Evolutionary conservation across 129 eudicot species (phyloP), one percentile per base, ranked within the genome.

Genomic region (Deinandra increscens): DNA sequence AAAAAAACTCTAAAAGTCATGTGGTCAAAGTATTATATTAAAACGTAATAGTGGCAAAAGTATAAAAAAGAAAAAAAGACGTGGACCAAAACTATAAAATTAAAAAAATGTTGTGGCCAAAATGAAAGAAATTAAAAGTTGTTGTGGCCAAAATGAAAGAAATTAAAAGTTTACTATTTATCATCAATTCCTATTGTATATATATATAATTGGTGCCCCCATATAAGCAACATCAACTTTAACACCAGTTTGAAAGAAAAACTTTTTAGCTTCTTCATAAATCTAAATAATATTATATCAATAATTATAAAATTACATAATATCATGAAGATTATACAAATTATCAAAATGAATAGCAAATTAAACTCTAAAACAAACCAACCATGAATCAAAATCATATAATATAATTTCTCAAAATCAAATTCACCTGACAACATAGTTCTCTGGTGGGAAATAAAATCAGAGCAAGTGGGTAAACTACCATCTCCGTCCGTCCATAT

Each of bases 381-480:
- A 33, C 31, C 6, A 56, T 33, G 5, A 33, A 33, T 33, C 37
- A 33, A 33, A 33, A 33, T 33, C 3, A 33, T 2, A 33, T 33
- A 33, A 33, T 33, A 33, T 33, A 33, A 33, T 33, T 33, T 33
- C 2, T 33, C n/a, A 33, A 33, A 2, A 33, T 33, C 37, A 33
- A 33, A 33, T 33, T 2, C 58, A 91, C 97, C 95, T 91, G 97
- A 43, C 83, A 79, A 12, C 91, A 83, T 6, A 91, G 82, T 68
- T 91, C 97, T 73, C 97, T 83, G 1, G 97, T 91, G 1, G 97
- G 97, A 49, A 95, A 83, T 70, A 91, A 62, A 17, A 91, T 80
- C 39, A 91, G 87, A 37, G 97, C 97, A 10, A 79, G 76, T 0
- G 97, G 97, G 42, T 13, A 77, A 54, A 80, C 85, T 23, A 68